Base-by-base conservation (phyloP, 2,329 filamentous ascomycete genomes). In the Scopulariopsis brevicaulis region DNA sequence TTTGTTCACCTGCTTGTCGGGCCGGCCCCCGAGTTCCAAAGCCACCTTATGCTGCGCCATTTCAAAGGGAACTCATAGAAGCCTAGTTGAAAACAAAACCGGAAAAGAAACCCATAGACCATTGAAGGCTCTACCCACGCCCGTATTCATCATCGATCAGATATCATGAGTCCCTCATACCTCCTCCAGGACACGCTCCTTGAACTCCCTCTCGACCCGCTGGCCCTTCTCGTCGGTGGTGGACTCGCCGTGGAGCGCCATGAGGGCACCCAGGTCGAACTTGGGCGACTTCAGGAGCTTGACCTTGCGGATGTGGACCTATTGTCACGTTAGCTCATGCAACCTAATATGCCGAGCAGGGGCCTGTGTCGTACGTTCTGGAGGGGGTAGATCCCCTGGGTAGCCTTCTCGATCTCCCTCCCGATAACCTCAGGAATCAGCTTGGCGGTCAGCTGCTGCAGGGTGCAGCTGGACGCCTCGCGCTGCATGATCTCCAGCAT, bases 221-320 rank as follows among this genome's bases (percentile, higher is more conserved):
- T 96, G 90, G 70, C 94, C 94, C 74, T 91, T 85, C 79, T 99
- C 94, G 74, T 97, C 92, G 69, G 90, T 92, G 72, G 85, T 87
- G 63, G 92, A 95, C 84, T 99, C 94, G 79, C 94, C 94, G 82
- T 99, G 94, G 70, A 99, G 87, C 76, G 88, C 88, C 77, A 99
- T 87, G 68, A 99, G 85, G 69, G 90, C 88, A 78, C 94, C 94
- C 66, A 99, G 88, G 74, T 99, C 94, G 82, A 99, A 97, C 85
- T 99, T 99, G 73, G 94, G 94, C 66, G 87, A 78, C 87, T 99
- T 99, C 69, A 99, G 83, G 69, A 99, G 89, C 87, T 99, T 99
- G 73, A 99, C 93, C 86, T 99, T 99, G 79, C 94, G 92, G 79
- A 99, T 96, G 84, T 99, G 94, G 72, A 97, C 92, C 92, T 97